These are phyloP conservation scores for Amanita muscaria DNA, from an alignment of 768 basidiomycete genomes.

Conservation along the genomic window DNA sequence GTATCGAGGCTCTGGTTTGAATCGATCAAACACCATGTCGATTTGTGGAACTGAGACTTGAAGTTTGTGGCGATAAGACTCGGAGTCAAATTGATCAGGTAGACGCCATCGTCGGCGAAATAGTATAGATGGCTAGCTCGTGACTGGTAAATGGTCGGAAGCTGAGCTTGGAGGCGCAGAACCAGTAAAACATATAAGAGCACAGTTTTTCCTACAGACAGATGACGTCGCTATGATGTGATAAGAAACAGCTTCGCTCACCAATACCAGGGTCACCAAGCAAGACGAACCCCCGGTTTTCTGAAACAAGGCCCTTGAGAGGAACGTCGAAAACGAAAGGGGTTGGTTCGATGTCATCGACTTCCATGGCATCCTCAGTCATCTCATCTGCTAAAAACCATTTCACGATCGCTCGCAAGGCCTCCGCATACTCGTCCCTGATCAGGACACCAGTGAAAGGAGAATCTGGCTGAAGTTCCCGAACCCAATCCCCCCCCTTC, in stretches of 20 bases:
- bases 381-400: conserved; percentile 9
- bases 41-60: conserved; percentile 6
- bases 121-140: conserved; percentile 9
- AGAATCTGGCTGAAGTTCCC: conserved; percentile 12
- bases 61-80: conserved; percentile 5
- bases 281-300: conserved; percentile 10
- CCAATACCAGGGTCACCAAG: conserved; percentile 13
- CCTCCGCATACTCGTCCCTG: conserved; percentile 11
- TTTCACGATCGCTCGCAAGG: conserved; percentile 8
- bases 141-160: conserved; percentile 13
- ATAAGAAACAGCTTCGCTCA: conserved; percentile 10
- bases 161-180: conserved; percentile 10
- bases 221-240: conserved; percentile 4
- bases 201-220: conserved; percentile 5
- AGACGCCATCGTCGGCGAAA: conserved; percentile 11
- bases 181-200: conserved; percentile 12
- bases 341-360: conserved; percentile 9
- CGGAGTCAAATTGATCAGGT: conserved; percentile 8
- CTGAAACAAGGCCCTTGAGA: conserved; percentile 9
- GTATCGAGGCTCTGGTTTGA: conserved; percentile 9
- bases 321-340: conserved; percentile 8
- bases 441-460: conserved; percentile 12
- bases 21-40: conserved; percentile 13
- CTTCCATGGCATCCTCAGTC: conserved; percentile 10
- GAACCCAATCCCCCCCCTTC: conserved; percentile 9